A percentile compares a stretch with the other conserved stretches of the same genome.
phyloP scores from a whole-genome alignment of 2,329 filamentous ascomycete genomes.

The Grosmannia serpens region DNA sequence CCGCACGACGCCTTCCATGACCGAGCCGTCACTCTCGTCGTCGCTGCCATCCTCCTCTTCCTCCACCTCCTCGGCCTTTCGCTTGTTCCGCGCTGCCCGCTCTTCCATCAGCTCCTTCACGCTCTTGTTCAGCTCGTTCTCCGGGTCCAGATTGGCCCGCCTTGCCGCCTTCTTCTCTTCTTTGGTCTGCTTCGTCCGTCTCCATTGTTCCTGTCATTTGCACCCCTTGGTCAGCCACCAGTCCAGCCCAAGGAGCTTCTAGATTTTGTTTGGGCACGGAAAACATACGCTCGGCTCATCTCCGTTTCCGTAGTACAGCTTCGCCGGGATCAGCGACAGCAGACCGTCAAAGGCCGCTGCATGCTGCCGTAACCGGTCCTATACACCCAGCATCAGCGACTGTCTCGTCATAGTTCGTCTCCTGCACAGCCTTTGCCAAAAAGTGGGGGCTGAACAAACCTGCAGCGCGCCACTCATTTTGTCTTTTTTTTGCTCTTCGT shows the following conservation, averaged over 20 bases:
- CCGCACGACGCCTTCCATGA: slow-evolving; percentile 40
- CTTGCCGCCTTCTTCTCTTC: slow-evolving; percentile 55
- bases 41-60: not conserved
- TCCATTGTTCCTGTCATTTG: slow-evolving; percentile 69
- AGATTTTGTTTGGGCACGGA: not conserved
- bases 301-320: slow-evolving; percentile 79
- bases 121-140: slow-evolving; percentile 65
- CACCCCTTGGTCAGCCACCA: not conserved
- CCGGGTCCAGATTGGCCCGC: slow-evolving; percentile 74
- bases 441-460: slow-evolving; percentile 7
- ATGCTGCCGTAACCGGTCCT: slow-evolving; percentile 47
- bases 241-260: not conserved
- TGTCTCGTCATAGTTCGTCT: not conserved
- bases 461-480: slow-evolving; percentile 11
- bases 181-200: slow-evolving; percentile 90
- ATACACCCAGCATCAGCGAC: not conserved
- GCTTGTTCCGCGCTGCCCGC: slow-evolving; percentile 55
- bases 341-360: slow-evolving; percentile 76
- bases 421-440: not conserved
- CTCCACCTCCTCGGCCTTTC: slow-evolving; percentile 50
- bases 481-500: not conserved
- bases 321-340: slow-evolving; percentile 77
- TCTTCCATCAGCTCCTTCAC: slow-evolving; percentile 92
- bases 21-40: slow-evolving; percentile 30
- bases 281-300: slow-evolving; percentile 69